Conservation (phyloP, 2,329 filamentous ascomycete species). For the Ophiostoma angusticollis region DNA sequence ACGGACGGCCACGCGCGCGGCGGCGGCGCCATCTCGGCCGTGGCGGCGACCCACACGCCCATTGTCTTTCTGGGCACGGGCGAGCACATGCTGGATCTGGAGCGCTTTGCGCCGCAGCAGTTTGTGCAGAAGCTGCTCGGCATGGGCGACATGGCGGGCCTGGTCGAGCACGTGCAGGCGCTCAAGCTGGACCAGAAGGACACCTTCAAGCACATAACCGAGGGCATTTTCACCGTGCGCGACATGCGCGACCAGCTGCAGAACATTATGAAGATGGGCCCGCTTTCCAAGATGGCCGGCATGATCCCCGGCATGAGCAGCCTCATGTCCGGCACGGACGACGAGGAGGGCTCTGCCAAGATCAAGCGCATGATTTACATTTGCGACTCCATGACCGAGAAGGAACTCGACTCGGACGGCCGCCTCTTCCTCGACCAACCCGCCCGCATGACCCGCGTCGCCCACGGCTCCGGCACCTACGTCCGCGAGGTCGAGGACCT, state of each 20-base stretch:
- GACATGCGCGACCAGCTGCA: conserved; percentile 90
- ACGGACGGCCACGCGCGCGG: conserved; percentile 92
- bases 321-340: conserved; percentile 92
- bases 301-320: conserved; percentile 95
- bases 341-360: conserved; percentile 88
- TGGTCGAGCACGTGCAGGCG: conserved; percentile 93
- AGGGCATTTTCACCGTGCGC: conserved; percentile 89
- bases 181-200: conserved; percentile 96
- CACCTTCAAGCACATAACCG: conserved; percentile 96
- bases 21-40: conserved; percentile 93
- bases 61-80: conserved; percentile 98
- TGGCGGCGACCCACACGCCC: conserved; percentile 88
- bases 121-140: conserved; percentile 90
- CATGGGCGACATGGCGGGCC: conserved; percentile 91
- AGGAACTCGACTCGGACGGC: conserved; percentile 89
- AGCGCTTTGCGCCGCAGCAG: conserved; percentile 81
- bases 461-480: conserved; percentile 76
- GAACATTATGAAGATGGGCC: conserved; percentile 99
- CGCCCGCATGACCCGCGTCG: conserved; percentile 82
- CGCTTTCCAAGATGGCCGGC: conserved; percentile 89
- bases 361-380: conserved; percentile 98
- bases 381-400: conserved; percentile 94
- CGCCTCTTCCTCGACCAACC: conserved; percentile 90
- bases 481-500: conserved; percentile 92
- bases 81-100: conserved; percentile 91